phyloP scores from a whole-genome alignment of 1,284 basidiomycete species.

The Moniliophthora roreri region DNA sequence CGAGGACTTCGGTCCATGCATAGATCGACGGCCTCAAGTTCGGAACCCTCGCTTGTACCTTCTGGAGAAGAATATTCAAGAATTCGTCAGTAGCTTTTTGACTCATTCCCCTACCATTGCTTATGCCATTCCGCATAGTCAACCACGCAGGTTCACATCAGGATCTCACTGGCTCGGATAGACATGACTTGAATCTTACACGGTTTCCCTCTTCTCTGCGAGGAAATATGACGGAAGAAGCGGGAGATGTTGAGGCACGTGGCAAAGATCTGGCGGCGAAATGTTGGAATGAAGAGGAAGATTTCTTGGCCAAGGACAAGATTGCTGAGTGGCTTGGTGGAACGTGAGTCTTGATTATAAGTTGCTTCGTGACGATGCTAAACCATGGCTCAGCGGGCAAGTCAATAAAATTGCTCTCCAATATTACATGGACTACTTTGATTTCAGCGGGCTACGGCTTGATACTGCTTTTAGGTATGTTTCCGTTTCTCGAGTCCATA shows the following conservation, averaged over 20 bases:
- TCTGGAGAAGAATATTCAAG: conserved; percentile 43
- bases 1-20: conserved; percentile 61
- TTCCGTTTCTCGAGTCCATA: neutral
- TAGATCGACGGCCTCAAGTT: conserved; percentile 70
- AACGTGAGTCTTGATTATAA: conserved; percentile 53
- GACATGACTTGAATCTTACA: conserved; percentile 40
- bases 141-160: conserved; percentile 42
- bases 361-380: conserved; percentile 16
- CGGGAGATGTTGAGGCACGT: conserved; percentile 59
- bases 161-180: conserved; percentile 51
- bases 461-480: conserved; percentile 88
- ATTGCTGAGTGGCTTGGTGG: conserved; percentile 96
- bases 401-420: conserved; percentile 78
- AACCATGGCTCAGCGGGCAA: conserved; percentile 50
- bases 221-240: conserved; percentile 46
- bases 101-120: conserved; percentile 10
- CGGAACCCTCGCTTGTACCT: conserved; percentile 73
- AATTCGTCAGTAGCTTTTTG: conserved; percentile 38
- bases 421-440: conserved; percentile 87
- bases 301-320: conserved; percentile 84
- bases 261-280: conserved; percentile 75
- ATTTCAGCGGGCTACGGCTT: conserved; percentile 80
- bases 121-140: conserved; percentile 1
- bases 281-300: conserved; percentile 88
- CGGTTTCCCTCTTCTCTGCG: conserved; percentile 36